Evolutionary conservation across 1,284 basidiomycete genomes (phyloP), one percentile per base, ranked within the genome.

Genomic region (Trametes hirsuta): DNA sequence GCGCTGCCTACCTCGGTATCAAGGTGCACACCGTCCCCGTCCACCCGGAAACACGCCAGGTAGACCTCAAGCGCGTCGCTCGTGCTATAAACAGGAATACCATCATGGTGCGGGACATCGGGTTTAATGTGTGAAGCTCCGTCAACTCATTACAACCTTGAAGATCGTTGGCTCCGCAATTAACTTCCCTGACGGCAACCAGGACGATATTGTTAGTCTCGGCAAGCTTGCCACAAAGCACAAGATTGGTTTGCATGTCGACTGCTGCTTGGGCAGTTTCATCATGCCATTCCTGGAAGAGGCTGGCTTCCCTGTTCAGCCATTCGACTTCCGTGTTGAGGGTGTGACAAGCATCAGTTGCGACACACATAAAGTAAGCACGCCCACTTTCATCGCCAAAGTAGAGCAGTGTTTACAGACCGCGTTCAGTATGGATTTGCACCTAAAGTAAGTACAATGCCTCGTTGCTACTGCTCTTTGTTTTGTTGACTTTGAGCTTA

Each of bases 201-300:
- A 93, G 73, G 95, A 98, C 74, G 90, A 97, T 62, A 98, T 99
- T 56, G 81, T 87, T 12, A 86, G 84, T 1, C 87, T 99, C 6
- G 91, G 86, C 12, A 80, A 79, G 44, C 82, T 99, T 4, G 97
- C 97, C 0, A 78, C 84, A 59, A 82, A 79, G 60, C 75, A 95
- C 74, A 90, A 91, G 22, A 82, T 96, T 57, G 94, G 95, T 2
- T 76, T 98, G 25, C 97, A 99, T 73, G 96, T 97, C 61, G 94
- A 96, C 68, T 95, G 94, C 74, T 97, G 95, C 74, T 81, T 97
- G 15, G 95, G 95, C 2, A 92, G 90, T 53, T 97, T 97, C 76
- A 90, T 97, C 66, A 84, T 97, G 65, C 93, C 95, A 0, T 98
- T 94, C 81, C 81, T 97, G 40, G 89, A 93, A 66, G 75, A 80